Evolutionary conservation across 352 stramenopile species (phyloP), one percentile per base, ranked within the genome.

Genomic region (Pythium phragmitis): DNA sequence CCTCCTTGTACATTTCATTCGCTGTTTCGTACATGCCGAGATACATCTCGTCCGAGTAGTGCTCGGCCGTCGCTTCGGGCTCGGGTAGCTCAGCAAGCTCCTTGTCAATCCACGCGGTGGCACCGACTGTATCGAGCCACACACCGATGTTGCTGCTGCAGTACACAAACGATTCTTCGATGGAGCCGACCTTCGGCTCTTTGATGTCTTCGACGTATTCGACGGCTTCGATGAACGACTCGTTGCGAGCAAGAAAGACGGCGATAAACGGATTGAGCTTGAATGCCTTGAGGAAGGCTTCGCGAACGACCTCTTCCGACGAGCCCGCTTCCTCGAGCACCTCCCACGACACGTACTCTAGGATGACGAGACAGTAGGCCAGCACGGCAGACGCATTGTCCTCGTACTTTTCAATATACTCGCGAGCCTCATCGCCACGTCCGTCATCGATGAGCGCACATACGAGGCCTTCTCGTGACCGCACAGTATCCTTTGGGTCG

Each of bases 321-420:
- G 87, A 92, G 3, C 82, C 84, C 23, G 80, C 68, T 56, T 95
- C 87, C 61, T 95, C 87, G 21, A 95, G 72, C 51, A 95, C 87
- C 63, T 95, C 87, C 87, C 87, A 95, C 21, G 82, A 92, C 41
- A 95, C 84, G 70, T 95, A 95, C 63, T 95, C 87, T 39, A 95
- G 75, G 34, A 95, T 85, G 48, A 93, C 85, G 33, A 79, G 82
- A 54, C 85, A 94, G 62, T 94, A 95, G 28, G 86, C 87, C 6
- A 95, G 66, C 57, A 95, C 75, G 1, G 83, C 78, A 39, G 87
- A 91, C 13, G 74, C 48, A 13, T 80, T 63, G 33, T 73, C 70
- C 28, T 68, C 65, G 68, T 88, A 84, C 45, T 85, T 68, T 21
- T 94, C 85, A 55, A 95, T 80, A 42, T 94, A 60, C 21, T 62